phyloP scores from a whole-genome alignment of 768 basidiomycete species.

The Xanthoconium stramineum region DNA sequence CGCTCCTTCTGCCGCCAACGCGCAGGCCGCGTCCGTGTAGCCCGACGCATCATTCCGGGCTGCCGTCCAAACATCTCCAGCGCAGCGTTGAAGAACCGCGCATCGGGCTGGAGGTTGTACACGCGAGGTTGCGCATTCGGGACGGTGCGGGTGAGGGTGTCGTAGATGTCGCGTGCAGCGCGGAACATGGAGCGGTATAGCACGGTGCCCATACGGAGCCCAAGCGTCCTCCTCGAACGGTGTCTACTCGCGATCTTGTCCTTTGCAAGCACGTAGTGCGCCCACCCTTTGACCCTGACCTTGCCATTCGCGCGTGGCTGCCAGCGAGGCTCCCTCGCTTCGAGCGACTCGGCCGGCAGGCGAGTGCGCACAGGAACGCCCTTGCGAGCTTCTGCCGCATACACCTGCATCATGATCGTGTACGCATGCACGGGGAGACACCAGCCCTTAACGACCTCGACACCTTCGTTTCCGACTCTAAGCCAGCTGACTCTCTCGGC shows the following conservation, averaged over 20 bases:
- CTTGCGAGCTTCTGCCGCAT: conserved; percentile 43
- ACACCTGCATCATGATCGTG: conserved; percentile 67
- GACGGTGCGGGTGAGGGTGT: conserved; percentile 20
- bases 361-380: conserved; percentile 16
- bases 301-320: conserved; percentile 13
- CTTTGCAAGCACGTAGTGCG: conserved; percentile 28
- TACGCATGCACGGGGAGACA: conserved; percentile 63
- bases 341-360: not conserved
- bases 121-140: conserved; percentile 26
- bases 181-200: conserved; percentile 37
- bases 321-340: conserved; percentile 15
- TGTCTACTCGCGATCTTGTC: conserved; percentile 17
- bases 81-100: conserved; percentile 66
- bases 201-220: conserved; percentile 28
- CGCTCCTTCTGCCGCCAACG: conserved; percentile 32
- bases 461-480: conserved; percentile 15
- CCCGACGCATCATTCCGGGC: conserved; percentile 17
- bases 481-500: conserved; percentile 58
- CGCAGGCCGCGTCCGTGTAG: conserved; percentile 13
- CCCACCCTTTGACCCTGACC: conserved; percentile 35
- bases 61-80: conserved; percentile 42
- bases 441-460: conserved; percentile 48
- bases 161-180: conserved; percentile 29
- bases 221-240: conserved; percentile 27
- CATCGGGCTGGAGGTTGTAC: conserved; percentile 48